A percentile compares a stretch with the other conserved stretches of the same genome.
phyloP scores from a whole-genome alignment of 306 rosid species.

The Morella rubra region DNA sequence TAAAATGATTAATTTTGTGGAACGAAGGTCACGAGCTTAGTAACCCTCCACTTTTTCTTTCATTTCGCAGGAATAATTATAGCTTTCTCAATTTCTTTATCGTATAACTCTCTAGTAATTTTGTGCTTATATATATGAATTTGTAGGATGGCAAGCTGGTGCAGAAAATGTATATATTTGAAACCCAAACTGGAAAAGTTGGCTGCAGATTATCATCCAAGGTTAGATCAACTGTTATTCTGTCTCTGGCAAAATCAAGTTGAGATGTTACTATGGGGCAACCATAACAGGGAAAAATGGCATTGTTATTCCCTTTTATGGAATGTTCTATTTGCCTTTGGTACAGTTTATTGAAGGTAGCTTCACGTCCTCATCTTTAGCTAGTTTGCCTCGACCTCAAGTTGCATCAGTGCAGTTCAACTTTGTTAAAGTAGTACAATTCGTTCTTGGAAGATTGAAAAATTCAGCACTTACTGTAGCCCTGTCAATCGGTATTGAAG shows the following conservation, averaged over 20 bases:
- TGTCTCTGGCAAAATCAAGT: not conserved
- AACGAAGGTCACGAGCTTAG: not conserved
- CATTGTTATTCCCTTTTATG: not conserved
- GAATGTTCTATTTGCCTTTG: not conserved
- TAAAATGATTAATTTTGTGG: not conserved
- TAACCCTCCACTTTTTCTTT: not conserved
- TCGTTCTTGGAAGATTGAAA: not conserved
- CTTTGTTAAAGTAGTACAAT: not conserved
- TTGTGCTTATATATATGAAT: slow-evolving; percentile 17
- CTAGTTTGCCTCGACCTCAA: not conserved
- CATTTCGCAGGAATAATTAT: not conserved
- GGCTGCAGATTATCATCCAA: slow-evolving; percentile 70
- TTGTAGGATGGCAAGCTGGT: slow-evolving; percentile 89
- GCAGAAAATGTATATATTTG: slow-evolving; percentile 87
- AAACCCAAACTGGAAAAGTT: slow-evolving; percentile 82
- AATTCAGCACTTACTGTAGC: not conserved
- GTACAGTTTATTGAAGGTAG: not conserved
- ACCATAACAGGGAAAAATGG: no score
- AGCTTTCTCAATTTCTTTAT: no score
- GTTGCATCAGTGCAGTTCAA: slow-evolving; percentile 5
- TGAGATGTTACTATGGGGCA: not conserved
- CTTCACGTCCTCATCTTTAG: not conserved
- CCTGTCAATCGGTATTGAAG: not conserved
- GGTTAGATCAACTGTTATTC: slow-evolving; percentile 38
- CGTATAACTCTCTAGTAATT: no score